A percentile compares a stretch with the other conserved stretches of the same genome.
These are phyloP conservation scores for Aureobasidium pullulans DNA, from an alignment of 2,329 filamentous ascomycete genomes.

Conservation along the genomic window DNA sequence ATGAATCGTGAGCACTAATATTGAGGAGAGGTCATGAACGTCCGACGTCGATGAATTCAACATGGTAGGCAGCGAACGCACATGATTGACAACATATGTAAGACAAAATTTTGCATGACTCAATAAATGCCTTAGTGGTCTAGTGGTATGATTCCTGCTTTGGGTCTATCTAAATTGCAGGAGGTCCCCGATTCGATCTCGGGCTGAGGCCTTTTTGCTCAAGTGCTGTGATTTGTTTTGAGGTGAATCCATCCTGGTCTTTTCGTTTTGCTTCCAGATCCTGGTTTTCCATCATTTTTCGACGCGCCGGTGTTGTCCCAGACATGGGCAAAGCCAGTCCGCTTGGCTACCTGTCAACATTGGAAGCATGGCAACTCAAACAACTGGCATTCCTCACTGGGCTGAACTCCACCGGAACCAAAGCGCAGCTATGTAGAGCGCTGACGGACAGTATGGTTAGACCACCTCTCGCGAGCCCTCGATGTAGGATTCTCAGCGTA, in stretches of 20 bases:
- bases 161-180: slow-evolving; percentile 9
- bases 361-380: slow-evolving; percentile 51
- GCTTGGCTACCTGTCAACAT: slow-evolving; percentile 24
- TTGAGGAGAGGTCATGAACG: too few species aligned
- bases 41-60: not conserved
- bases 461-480: slow-evolving; percentile 22
- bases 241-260: too few species aligned
- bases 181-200: slow-evolving; percentile 13
- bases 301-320: not conserved
- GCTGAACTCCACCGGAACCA: slow-evolving; percentile 52
- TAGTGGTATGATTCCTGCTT: slow-evolving; percentile 14
- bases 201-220: slow-evolving; percentile 4
- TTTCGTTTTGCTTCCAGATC: too few species aligned
- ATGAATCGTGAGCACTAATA: too few species aligned
- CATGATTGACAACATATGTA: too few species aligned
- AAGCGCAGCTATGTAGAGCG: slow-evolving; percentile 46
- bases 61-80: not conserved
- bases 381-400: slow-evolving; percentile 55
- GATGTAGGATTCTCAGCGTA: slow-evolving; percentile 58
- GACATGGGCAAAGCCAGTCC: not conserved
- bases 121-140: not conserved
- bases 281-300: too few species aligned
- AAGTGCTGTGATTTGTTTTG: not conserved
- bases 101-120: too few species aligned
- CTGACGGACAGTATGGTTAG: slow-evolving; percentile 31